phyloP scores from a whole-genome alignment of 1,139 yeast genomes.

The Scheffersomyces cryptocercus region DNA sequence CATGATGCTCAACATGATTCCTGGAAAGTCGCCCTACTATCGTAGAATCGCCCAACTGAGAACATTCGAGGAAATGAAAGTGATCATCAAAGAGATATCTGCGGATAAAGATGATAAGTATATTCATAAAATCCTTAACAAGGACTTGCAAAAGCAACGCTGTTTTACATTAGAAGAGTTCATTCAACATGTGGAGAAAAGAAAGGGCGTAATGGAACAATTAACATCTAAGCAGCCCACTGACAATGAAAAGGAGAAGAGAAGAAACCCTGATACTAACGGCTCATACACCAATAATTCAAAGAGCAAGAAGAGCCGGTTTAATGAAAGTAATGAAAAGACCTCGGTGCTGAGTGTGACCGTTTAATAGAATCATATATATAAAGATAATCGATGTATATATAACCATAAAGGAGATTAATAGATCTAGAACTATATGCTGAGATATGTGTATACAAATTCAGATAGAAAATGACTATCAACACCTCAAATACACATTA shows the following conservation, averaged over 20 bases:
- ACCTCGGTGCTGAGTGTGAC: background rate
- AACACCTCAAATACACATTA: no score
- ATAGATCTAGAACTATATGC: no score
- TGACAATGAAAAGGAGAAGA: conserved; percentile 1
- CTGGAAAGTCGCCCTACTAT: conserved; percentile 71
- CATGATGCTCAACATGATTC: conserved; percentile 73
- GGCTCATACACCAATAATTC: background rate
- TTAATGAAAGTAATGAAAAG: background rate
- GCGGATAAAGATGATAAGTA: conserved; percentile 27
- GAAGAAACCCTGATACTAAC: background rate
- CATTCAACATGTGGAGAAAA: conserved; percentile 10
- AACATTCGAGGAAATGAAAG: conserved; percentile 49
- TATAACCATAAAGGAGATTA: background rate
- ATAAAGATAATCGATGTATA: no score
- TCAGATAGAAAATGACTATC: no score
- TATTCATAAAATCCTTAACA: conserved; percentile 30
- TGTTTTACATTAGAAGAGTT: conserved; percentile 22
- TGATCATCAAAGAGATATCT: conserved; percentile 22
- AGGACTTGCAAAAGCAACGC: conserved; percentile 35
- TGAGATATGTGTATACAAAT: no score
- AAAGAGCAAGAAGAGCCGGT: conserved; percentile 1
- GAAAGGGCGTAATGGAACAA: conserved; percentile 10
- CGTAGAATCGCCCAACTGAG: conserved; percentile 59
- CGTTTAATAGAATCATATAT: no score
- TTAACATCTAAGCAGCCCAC: background rate